Base-by-base conservation (phyloP, 2,329 filamentous ascomycete species). In the Leptosphaerulina australis region DNA sequence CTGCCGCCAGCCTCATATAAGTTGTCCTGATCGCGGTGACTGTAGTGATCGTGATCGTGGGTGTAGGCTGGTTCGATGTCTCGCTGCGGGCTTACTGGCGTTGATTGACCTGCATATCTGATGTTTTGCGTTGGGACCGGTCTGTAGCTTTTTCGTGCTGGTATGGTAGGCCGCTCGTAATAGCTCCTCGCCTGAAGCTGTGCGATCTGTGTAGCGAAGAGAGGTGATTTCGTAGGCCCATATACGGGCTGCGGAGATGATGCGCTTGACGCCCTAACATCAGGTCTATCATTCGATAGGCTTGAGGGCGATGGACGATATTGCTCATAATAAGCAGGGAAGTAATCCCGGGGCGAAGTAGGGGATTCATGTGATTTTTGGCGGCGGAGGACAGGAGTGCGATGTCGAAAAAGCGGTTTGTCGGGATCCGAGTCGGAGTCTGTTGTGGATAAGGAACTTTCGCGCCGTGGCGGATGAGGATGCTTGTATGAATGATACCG, bases 181-280 rank as follows among this genome's bases (percentile, higher is more conserved):
- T 70, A 66, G 20, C 63, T 66, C 1, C 65, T 60, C 22, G 65
- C 63, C 49, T 75, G 67, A 25, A 73, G 45, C 20, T 74, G 70
- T 5, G 76, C 75, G 4, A 78, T 71, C 12, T 76, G 74, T 0
- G 76, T 76, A 3, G 78, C 78, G 51, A 80, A 80, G 3, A 79
- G 59, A 3, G 77, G 78, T 1, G 70, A 67, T 33, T 74, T 74
- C 2, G 74, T 77, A 2, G 78, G 78, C 5, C 67, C 74, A 55
- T 78, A 80, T 1, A 70, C 63, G 11, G 65, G 62, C n/a, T 57
- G 58, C 5, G 59, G 59, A 24, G 62, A 59, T 8, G 58, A 55
- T 12, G 61, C 53, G 11, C 43, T 56, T 35, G 64, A 45, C 25
- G 53, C 20, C 41, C 60, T 47, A 43, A 63, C 48, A 34, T 56